Evolutionary conservation across 192 early-diverging fungal genomes (phyloP).

Genomic region (Umbelopsis ramanniana): DNA sequence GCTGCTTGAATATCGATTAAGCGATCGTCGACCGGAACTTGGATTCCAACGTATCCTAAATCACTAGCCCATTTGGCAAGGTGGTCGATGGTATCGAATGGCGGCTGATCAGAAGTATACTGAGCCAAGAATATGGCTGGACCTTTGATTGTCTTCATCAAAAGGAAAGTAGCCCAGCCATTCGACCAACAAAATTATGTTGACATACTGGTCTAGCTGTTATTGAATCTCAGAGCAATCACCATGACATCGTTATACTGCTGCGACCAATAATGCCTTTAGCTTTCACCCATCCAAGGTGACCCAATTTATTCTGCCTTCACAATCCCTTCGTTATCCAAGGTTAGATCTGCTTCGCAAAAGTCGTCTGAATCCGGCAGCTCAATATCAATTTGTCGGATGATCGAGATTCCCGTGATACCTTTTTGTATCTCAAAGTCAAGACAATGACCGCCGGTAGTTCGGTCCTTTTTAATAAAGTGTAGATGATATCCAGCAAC

Average conservation of each 20-base stretch:
- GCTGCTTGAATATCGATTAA: constrained; percentile 4
- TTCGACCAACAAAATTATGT: not conserved
- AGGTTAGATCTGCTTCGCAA: constrained; percentile 1
- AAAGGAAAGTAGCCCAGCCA: not conserved
- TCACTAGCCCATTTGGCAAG: constrained; percentile 11
- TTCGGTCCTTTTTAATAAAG: constrained; percentile 11
- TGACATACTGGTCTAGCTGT: not conserved
- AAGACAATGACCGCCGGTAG: not conserved
- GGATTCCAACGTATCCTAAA: constrained; percentile 5
- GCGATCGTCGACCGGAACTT: not conserved
- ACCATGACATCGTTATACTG: no score
- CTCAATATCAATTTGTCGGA: not conserved
- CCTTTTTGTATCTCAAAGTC: not conserved
- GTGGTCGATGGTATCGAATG: not conserved
- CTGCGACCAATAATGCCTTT: no score
- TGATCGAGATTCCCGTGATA: not conserved
- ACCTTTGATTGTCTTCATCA: constrained; percentile 13
- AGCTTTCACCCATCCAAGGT: not conserved
- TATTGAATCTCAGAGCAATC: not conserved
- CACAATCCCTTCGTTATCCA: not conserved
- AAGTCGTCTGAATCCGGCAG: not conserved
- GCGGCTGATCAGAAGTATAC: not conserved
- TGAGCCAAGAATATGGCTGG: constrained; percentile 11
- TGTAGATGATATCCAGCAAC: constrained; percentile 21
- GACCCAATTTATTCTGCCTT: not conserved